Evolutionary conservation across 192 early-diverging fungal species (phyloP), one percentile per base, ranked within the genome.

Genomic region (Paraglomus occultum): DNA sequence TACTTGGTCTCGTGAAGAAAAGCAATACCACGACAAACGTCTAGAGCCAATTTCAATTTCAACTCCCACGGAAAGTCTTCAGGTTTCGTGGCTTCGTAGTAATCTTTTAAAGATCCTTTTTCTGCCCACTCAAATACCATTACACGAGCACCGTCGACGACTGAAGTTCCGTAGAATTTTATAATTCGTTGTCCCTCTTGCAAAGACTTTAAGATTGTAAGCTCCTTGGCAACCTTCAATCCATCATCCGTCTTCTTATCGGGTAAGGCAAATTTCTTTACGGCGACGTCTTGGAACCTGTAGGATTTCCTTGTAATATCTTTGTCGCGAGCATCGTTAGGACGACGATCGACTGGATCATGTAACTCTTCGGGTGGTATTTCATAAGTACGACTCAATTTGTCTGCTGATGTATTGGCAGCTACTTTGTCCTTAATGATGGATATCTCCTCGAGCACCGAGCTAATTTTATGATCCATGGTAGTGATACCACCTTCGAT

Each of bases 71-170:
- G 23, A 59, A 59, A 48, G 14, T 59, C 54, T 22, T 15, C 31
- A 5, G 7, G 38, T 8, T 59, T 17, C 31, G 31, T 31, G 31
- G 3, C 31, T 2, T 1, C 1, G 8, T 70, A 70, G 7, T 59
- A 18, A 43, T 59, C 46, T 39, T 38, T 46, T 14, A 70, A 45
- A 42, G n/a, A 49, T 40, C 67, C 67, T 6, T 47, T 18, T 49
- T 70, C 67, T 14, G 67, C 54, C 67, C 67, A 70, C 22, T 70
- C 67, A 40, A 59, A 11, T 39, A 70, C 67, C 67, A 59, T 59
- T 11, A 70, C 67, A n/a, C 9, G 31, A 5, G 42, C 4, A 45
- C 40, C 42, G 15, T 69, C 52, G 22, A 69, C 3, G 9, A 46
- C 9, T 38, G 67, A 70, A 39, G 59, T 15, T 17, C 67, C 67